Evolutionary conservation across 2,329 filamentous ascomycete species (phyloP).

Genomic region (Aaosphaeria arxii): DNA sequence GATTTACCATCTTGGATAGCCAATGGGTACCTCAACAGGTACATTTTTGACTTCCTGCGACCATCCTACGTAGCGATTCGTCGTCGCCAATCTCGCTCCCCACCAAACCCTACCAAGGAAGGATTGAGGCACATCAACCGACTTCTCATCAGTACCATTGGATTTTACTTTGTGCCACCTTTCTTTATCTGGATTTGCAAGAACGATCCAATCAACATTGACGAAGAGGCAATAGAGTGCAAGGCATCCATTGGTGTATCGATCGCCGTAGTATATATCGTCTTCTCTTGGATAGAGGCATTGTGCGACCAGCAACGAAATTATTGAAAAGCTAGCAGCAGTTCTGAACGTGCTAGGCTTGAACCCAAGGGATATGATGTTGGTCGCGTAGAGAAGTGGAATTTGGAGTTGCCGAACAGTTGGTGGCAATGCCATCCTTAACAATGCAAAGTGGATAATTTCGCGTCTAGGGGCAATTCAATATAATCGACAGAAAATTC

Average conservation of each 20-base stretch:
- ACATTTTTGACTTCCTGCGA: slow-evolving; percentile 26
- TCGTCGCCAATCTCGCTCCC: slow-evolving; percentile 11
- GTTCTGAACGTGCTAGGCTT: slow-evolving; percentile 2
- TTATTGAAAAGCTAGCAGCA: slow-evolving; percentile 11
- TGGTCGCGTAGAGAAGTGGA: slow-evolving; percentile 3
- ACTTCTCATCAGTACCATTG: no score
- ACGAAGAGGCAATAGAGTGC: slow-evolving; percentile 4
- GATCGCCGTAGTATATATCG: slow-evolving; percentile 7
- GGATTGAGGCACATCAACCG: background rate
- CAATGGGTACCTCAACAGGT: slow-evolving; percentile 10
- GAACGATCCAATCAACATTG: slow-evolving; percentile 19
- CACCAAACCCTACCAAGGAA: slow-evolving; percentile 19
- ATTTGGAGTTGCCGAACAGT: slow-evolving; percentile 3
- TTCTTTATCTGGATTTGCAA: slow-evolving; percentile 21
- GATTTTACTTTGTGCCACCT: slow-evolving; percentile 9
- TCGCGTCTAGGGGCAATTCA: background rate
- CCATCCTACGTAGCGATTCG: slow-evolving; percentile 22
- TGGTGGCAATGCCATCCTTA: slow-evolving; percentile 8
- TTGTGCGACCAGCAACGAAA: slow-evolving; percentile 14
- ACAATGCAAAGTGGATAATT: background rate
- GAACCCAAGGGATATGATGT: slow-evolving; percentile 2
- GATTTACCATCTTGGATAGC: slow-evolving; percentile 20
- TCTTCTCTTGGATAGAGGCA: slow-evolving; percentile 12
- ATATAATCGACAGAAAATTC: no score
- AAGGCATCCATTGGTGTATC: slow-evolving; percentile 11